These are phyloP conservation scores for Chrysosporium queenslandicum DNA, from an alignment of 2,329 filamentous ascomycete species.

Conservation along the genomic window DNA sequence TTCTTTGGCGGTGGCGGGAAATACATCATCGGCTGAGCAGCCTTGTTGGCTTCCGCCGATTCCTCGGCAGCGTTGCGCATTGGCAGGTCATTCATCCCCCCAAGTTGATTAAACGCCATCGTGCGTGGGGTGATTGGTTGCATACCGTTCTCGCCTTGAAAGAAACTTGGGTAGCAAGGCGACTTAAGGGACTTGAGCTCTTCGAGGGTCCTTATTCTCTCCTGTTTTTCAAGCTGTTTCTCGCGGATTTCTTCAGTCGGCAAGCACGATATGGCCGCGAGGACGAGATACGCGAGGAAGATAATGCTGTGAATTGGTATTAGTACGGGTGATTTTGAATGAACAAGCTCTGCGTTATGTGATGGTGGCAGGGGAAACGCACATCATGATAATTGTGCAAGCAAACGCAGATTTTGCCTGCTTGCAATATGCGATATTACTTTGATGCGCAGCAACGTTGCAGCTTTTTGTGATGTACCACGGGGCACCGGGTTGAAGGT, in stretches of 20 bases:
- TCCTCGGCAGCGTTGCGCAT: constrained; percentile 30
- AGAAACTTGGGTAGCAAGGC: constrained; percentile 25
- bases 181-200: constrained; percentile 31
- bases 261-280: constrained; percentile 42
- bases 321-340: not conserved
- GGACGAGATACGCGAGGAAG: constrained; percentile 41
- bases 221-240: constrained; percentile 21
- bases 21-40: constrained; percentile 25
- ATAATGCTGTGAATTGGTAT: constrained; percentile 33
- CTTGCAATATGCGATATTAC: constrained; percentile 46
- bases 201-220: constrained; percentile 27
- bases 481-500: constrained; percentile 46
- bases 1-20: constrained; percentile 39
- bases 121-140: constrained; percentile 36
- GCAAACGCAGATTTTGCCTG: constrained; percentile 52
- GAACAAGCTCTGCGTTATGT: not conserved
- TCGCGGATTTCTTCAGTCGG: constrained; percentile 32
- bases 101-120: constrained; percentile 34
- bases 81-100: constrained; percentile 33
- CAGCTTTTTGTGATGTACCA: constrained; percentile 57
- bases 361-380: constrained; percentile 24
- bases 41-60: constrained; percentile 14
- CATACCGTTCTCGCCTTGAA: constrained; percentile 21
- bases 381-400: constrained; percentile 48
- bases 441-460: constrained; percentile 39